phyloP scores from a whole-genome alignment of 2,329 filamentous ascomycete genomes.

The Aspergillus tanneri region DNA sequence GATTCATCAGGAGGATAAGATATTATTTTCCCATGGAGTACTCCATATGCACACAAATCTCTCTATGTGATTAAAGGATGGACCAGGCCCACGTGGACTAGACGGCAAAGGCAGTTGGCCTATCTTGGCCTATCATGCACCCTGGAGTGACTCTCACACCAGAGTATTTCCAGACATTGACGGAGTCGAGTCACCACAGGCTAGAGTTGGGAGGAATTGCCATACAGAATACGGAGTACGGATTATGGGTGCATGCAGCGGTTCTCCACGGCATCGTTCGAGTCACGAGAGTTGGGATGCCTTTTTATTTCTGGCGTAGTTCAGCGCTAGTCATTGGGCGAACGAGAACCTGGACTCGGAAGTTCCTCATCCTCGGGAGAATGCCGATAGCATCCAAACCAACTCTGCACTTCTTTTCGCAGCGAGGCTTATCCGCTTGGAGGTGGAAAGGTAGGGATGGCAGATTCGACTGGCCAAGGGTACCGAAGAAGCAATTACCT shows the following conservation, averaged over 20 bases:
- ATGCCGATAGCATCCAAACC: too few relatives aligned
- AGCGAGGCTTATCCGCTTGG: too few relatives aligned
- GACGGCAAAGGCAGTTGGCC: background rate
- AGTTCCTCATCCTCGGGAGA: too few relatives aligned
- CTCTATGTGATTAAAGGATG: constrained; percentile 1
- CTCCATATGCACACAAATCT: constrained; percentile 1
- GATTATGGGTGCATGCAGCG: too few relatives aligned
- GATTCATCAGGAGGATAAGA: background rate
- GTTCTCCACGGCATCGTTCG: constrained; percentile 18
- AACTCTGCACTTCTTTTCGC: too few relatives aligned
- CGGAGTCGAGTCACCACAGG: constrained; percentile 11
- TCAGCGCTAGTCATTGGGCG: constrained; percentile 10
- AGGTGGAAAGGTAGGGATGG: too few relatives aligned
- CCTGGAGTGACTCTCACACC: constrained; percentile 5
- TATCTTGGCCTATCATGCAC: constrained; percentile 11
- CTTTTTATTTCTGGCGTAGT: constrained; percentile 8
- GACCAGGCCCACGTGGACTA: constrained; percentile 3
- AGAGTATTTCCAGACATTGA: constrained; percentile 18
- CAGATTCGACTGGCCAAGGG: too few relatives aligned
- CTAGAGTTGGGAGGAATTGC: constrained; percentile 1
- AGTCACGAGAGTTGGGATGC: constrained; percentile 13
- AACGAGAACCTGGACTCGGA: too few relatives aligned
- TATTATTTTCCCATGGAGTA: background rate
- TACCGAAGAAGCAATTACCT: too few relatives aligned
- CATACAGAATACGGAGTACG: constrained; percentile 29